A percentile compares a stretch with the other conserved stretches of the same genome.
These are phyloP conservation scores for Ogataea angusta DNA, from an alignment of 805 yeast species.

Conservation along the genomic window DNA sequence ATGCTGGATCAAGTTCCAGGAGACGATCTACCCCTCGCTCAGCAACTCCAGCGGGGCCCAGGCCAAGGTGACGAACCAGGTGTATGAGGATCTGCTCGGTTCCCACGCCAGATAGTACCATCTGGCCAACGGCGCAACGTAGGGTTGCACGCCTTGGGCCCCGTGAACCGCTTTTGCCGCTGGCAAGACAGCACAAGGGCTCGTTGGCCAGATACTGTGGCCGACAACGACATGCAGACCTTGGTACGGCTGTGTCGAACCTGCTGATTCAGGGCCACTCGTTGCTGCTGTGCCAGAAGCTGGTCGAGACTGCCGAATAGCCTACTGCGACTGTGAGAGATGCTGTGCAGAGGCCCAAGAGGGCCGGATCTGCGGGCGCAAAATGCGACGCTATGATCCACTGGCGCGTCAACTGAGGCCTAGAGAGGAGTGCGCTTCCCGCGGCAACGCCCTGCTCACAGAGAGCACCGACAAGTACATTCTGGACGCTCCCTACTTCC, in stretches of 20 bases:
- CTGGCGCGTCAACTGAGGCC: conserved; percentile 81
- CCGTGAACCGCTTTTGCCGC: conserved; percentile 71
- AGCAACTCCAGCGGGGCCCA: conserved; percentile 97
- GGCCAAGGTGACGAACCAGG: conserved; percentile 63
- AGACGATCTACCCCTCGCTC: conserved; percentile 77
- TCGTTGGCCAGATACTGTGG: conserved; percentile 91
- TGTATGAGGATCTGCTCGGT: conserved; percentile 69
- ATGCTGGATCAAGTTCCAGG: conserved; percentile 80
- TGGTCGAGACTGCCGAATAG: conserved; percentile 63
- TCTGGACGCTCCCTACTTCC: conserved; percentile 55
- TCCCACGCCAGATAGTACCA: conserved; percentile 79
- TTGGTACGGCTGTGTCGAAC: conserved; percentile 67
- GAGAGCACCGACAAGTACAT: conserved; percentile 54
- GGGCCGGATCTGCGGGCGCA: conserved; percentile 47
- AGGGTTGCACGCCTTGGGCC: conserved; percentile 55
- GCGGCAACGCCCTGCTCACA: conserved; percentile 58
- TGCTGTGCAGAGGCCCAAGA: conserved; percentile 44
- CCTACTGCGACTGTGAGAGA: conserved; percentile 47
- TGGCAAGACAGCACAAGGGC: conserved; percentile 67
- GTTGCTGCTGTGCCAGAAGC: conserved; percentile 80
- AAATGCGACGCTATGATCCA: conserved; percentile 85
- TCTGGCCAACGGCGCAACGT: conserved; percentile 72
- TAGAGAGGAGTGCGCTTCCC: conserved; percentile 51
- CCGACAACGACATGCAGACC: conserved; percentile 61
- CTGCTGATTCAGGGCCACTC: conserved; percentile 87